Percentiles rank a stretch among this genome's conserved stretches.
Evolutionary conservation across 495 filamentous ascomycete genomes (phyloP).

Genomic region (Tuber calosporum): DNA sequence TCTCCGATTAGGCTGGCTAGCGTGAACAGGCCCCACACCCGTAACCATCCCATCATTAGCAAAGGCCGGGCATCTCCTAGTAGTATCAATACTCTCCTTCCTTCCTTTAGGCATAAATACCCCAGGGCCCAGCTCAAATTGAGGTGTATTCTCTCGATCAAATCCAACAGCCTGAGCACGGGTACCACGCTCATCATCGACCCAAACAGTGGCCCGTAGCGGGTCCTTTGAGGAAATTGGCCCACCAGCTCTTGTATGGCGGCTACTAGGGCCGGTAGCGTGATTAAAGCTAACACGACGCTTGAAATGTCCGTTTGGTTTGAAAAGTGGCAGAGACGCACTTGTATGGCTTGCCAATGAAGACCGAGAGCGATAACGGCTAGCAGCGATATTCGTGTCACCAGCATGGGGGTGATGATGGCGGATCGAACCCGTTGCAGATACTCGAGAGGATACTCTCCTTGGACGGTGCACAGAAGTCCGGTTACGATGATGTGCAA

Average conservation of each 20-base stretch:
- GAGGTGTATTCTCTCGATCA: conserved; percentile 23
- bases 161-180: conserved; percentile 4
- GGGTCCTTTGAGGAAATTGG: conserved; percentile 12
- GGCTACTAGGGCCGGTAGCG: conserved; percentile 42
- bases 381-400: conserved; percentile 51
- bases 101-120: conserved; percentile 15
- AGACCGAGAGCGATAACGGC: conserved; percentile 58
- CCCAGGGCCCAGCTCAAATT: conserved; percentile 9
- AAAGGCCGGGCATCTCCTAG: conserved; percentile 17
- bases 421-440: conserved; percentile 45
- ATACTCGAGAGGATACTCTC: conserved; percentile 60
- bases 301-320: conserved; percentile 58
- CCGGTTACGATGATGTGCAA: background rate
- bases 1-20: conserved; percentile 6
- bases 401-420: conserved; percentile 20
- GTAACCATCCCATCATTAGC: conserved; percentile 12
- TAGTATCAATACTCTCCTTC: conserved; percentile 12
- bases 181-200: conserved; percentile 5
- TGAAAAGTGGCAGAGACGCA: conserved; percentile 40
- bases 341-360: conserved; percentile 60
- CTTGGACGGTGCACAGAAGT: background rate
- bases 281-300: conserved; percentile 77
- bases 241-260: conserved; percentile 17
- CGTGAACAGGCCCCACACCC: background rate
- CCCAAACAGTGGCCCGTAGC: conserved; percentile 8